These are phyloP conservation scores for Cydonia oblonga DNA, from an alignment of 331 rosid genomes.

Conservation along the genomic window DNA sequence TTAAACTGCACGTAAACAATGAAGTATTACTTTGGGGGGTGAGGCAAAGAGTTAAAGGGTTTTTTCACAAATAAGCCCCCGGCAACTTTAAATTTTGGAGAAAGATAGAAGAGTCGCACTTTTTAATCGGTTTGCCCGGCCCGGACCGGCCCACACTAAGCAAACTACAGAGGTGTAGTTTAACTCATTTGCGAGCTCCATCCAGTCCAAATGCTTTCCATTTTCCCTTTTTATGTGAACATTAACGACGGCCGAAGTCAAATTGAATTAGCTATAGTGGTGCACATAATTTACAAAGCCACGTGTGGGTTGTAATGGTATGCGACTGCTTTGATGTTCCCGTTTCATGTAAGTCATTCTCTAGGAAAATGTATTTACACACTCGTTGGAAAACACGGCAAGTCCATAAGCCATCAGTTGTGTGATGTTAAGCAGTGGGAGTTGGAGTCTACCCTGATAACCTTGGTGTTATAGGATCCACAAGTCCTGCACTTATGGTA, in stretches of 20 bases:
- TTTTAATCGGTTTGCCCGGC: too few relatives aligned
- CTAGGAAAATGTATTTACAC: background rate
- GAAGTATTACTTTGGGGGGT: too few relatives aligned
- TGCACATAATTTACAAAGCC: background rate
- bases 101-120: too few relatives aligned
- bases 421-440: constrained; percentile 9
- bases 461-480: constrained; percentile 39
- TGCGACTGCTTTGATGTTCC: too few relatives aligned
- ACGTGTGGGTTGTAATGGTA: background rate
- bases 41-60: too few relatives aligned
- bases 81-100: too few relatives aligned
- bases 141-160: too few relatives aligned
- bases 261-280: background rate
- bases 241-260: background rate
- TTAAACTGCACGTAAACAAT: too few relatives aligned
- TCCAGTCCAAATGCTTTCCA: too few relatives aligned
- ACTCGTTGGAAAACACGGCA: background rate
- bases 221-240: background rate
- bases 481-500: constrained; percentile 37
- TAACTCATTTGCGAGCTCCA: too few relatives aligned
- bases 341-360: background rate
- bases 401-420: background rate
- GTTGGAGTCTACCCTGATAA: constrained; percentile 19
- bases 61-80: too few relatives aligned
- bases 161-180: too few relatives aligned